These are phyloP conservation scores for Abrus pulchellus DNA, from an alignment of 306 rosid genomes.

Conservation along the genomic window DNA sequence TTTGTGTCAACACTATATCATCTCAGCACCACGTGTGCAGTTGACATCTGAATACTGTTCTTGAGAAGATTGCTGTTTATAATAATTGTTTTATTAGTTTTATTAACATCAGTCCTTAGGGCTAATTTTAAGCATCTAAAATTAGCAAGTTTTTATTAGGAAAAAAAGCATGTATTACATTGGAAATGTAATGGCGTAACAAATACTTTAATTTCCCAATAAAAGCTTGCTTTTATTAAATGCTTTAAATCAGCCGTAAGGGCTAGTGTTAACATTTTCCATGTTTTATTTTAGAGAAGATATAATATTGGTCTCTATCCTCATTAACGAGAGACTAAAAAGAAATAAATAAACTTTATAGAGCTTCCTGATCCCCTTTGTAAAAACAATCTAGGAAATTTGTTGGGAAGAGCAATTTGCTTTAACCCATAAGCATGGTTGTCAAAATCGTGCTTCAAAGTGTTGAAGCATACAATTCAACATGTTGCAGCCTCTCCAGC, in stretches of 20 bases:
- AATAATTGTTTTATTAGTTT: background rate
- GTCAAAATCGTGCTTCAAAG: too few relatives aligned
- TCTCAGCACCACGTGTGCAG: constrained; percentile 8
- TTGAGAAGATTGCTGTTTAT: constrained; percentile 1
- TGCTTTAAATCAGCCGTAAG: too few relatives aligned
- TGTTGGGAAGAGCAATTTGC: constrained; percentile 19
- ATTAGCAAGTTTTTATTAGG: too few relatives aligned
- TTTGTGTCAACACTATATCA: constrained; percentile 20
- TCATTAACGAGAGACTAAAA: constrained; percentile 17
- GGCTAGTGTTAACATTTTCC: too few relatives aligned
- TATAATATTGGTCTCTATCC: background rate
- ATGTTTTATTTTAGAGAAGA: constrained; percentile 16
- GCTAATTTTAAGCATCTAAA: too few relatives aligned
- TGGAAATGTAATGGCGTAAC: too few relatives aligned
- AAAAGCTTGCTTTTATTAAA: too few relatives aligned
- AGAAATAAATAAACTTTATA: constrained; percentile 4
- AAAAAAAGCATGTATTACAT: too few relatives aligned
- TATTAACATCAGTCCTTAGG: too few relatives aligned
- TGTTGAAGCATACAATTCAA: too few relatives aligned
- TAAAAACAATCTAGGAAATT: constrained; percentile 14
- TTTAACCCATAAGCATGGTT: background rate
- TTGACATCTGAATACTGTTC: constrained; percentile 38
- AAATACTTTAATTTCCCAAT: too few relatives aligned
- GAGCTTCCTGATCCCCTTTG: constrained; percentile 13
- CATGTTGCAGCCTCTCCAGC: too few relatives aligned